A percentile compares a stretch with the other conserved stretches of the same genome.
Evolutionary conservation across 2,329 filamentous ascomycete genomes (phyloP).

Genomic region (Claviceps capensis): DNA sequence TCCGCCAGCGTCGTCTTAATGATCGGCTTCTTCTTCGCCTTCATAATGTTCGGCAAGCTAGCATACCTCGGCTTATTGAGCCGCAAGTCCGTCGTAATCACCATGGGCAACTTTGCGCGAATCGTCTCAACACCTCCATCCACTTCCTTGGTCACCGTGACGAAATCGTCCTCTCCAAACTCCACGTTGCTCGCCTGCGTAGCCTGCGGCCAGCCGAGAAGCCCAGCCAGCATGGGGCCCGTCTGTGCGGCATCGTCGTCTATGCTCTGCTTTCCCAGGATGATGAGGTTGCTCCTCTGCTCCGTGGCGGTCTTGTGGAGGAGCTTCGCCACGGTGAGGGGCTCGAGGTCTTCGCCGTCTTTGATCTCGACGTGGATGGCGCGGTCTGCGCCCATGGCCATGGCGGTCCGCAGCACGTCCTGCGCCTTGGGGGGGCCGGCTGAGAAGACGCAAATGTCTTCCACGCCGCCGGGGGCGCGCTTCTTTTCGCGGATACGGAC

Average conservation of each 20-base stretch:
- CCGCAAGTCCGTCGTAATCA: constrained; percentile 88
- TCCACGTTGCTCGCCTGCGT: constrained; percentile 82
- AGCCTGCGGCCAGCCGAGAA: constrained; percentile 87
- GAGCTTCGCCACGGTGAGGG: constrained; percentile 83
- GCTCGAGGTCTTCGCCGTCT: constrained; percentile 68
- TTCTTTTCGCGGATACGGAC: constrained; percentile 88
- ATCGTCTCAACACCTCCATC: constrained; percentile 92
- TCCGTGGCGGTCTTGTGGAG: constrained; percentile 65
- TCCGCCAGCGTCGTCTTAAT: constrained; percentile 83
- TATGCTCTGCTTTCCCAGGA: constrained; percentile 95
- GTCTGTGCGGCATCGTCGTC: constrained; percentile 94
- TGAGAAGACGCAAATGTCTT: constrained; percentile 82
- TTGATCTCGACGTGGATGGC: constrained; percentile 73
- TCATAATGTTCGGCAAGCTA: constrained; percentile 97
- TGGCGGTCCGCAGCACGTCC: constrained; percentile 85
- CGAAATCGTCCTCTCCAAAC: constrained; percentile 53
- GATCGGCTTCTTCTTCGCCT: constrained; percentile 99
- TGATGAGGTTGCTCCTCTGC: constrained; percentile 81
- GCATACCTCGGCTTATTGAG: constrained; percentile 94
- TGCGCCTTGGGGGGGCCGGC: constrained; percentile 78
- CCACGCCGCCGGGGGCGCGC: constrained; percentile 56
- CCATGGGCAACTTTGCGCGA: constrained; percentile 70
- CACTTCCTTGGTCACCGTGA: constrained; percentile 80
- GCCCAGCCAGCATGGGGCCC: constrained; percentile 90
- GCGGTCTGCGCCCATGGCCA: constrained; percentile 97